Conservation (phyloP, 164 flowering plant species). For the Vitis cinerea region DNA sequence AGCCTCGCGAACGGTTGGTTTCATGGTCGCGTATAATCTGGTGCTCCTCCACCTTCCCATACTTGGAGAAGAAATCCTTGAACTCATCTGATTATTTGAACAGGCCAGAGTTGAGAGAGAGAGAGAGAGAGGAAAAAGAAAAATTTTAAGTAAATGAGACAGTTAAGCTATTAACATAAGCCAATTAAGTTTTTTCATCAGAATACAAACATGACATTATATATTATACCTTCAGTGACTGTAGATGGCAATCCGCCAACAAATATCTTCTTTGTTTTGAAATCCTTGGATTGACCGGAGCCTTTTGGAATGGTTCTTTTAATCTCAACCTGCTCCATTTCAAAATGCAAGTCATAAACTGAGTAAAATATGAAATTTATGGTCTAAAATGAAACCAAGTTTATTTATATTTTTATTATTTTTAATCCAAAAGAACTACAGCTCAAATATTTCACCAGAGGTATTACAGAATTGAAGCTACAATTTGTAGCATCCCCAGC, state of each 20-base stretch:
- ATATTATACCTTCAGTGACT: slow-evolving; percentile 44
- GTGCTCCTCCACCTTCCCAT: slow-evolving; percentile 58
- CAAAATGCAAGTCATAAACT: not conserved
- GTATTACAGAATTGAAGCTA: too few species aligned
- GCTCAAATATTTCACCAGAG: too few species aligned
- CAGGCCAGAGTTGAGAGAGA: not conserved
- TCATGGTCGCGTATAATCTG: slow-evolving; percentile 1
- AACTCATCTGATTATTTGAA: slow-evolving; percentile 45
- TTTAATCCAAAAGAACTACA: not conserved
- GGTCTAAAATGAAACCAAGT: too few species aligned
- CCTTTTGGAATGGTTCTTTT: slow-evolving; percentile 73
- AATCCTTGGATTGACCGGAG: slow-evolving; percentile 38
- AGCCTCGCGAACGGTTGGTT: too few species aligned
- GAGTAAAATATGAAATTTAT: too few species aligned
- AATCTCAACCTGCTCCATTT: slow-evolving; percentile 51
- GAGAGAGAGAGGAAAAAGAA: not conserved
- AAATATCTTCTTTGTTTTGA: slow-evolving; percentile 30
- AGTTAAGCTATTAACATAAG: not conserved
- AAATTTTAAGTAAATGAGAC: too few species aligned
- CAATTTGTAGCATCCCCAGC: too few species aligned
- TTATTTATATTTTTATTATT: too few species aligned
- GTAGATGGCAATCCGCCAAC: slow-evolving; percentile 66
- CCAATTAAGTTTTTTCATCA: not conserved
- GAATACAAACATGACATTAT: not conserved
- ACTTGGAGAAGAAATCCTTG: slow-evolving; percentile 57